Evolutionary conservation across 1,284 basidiomycete genomes (phyloP).

Genomic region (Puccinia polysora): DNA sequence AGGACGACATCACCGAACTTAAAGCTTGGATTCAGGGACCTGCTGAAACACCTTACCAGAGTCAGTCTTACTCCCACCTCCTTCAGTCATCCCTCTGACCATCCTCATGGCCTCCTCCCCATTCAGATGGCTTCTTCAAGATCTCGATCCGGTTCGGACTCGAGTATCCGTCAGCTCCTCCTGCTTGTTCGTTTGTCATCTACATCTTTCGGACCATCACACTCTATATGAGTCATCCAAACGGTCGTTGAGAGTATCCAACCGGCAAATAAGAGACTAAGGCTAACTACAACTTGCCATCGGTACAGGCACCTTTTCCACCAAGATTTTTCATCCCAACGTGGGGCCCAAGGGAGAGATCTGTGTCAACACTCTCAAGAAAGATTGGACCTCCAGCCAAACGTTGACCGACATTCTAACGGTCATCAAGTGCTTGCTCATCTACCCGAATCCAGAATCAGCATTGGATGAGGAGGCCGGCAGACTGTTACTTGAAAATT

Average conservation of each 20-base stretch:
- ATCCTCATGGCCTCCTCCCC: not conserved
- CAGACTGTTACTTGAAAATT: conserved; percentile 80
- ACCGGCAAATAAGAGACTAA: not conserved
- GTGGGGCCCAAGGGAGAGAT: conserved; percentile 85
- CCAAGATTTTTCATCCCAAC: conserved; percentile 95
- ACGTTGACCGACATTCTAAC: conserved; percentile 84
- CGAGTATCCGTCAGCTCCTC: conserved; percentile 82
- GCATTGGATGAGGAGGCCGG: conserved; percentile 92
- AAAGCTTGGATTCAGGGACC: conserved; percentile 55
- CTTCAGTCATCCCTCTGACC: conserved; percentile 50
- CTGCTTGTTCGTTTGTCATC: conserved; percentile 68
- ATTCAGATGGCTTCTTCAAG: conserved; percentile 75
- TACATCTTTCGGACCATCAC: too few species aligned
- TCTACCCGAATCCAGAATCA: conserved; percentile 92
- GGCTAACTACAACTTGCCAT: too few species aligned
- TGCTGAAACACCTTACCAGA: conserved; percentile 48
- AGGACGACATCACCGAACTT: conserved; percentile 67
- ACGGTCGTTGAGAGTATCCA: not conserved
- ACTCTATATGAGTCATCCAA: not conserved
- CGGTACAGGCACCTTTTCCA: conserved; percentile 73
- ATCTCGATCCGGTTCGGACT: conserved; percentile 76
- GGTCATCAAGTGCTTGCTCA: conserved; percentile 81
- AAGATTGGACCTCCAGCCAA: conserved; percentile 89
- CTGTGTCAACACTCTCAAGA: conserved; percentile 94
- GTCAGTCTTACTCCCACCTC: conserved; percentile 32